Evolutionary conservation across 2,329 filamentous ascomycete genomes (phyloP).

Genomic region (Phialocephala sp.): DNA sequence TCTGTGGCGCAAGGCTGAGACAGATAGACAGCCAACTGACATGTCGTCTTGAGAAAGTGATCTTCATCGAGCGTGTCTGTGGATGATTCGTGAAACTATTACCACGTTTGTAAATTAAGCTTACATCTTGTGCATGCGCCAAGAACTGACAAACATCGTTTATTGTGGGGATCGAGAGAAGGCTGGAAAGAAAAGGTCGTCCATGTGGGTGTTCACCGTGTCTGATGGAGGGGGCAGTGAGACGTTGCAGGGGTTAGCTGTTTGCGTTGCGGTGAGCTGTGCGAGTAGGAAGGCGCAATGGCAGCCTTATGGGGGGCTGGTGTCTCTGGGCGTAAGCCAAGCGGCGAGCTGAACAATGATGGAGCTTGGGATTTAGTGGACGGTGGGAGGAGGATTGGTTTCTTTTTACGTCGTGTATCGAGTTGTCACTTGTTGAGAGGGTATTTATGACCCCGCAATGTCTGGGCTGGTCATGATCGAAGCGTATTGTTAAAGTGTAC

Average conservation of each 20-base stretch:
- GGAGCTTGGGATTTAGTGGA: neutral
- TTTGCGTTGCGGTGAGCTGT: neutral
- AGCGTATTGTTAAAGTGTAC: neutral
- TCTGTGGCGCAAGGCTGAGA: conserved; percentile 1
- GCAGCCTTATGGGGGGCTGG: neutral
- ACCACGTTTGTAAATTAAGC: neutral
- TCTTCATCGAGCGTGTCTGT: too few relatives aligned
- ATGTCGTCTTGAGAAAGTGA: neutral
- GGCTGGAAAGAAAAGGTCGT: too few relatives aligned
- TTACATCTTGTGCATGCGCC: neutral
- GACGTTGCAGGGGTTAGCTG: conserved; percentile 6
- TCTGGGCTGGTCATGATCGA: neutral
- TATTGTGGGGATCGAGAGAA: too few relatives aligned
- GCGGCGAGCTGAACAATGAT: conserved; percentile 3
- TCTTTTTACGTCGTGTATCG: neutral
- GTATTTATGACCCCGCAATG: neutral
- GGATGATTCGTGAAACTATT: neutral
- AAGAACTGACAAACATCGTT: too few relatives aligned
- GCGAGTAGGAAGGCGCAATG: neutral
- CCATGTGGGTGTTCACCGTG: neutral
- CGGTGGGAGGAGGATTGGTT: neutral
- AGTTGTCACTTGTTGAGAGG: neutral
- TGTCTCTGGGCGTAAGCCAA: neutral
- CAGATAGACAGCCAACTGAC: neutral
- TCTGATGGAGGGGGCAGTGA: conserved; percentile 6